Evolutionary conservation across 192 early-diverging fungal genomes (phyloP), one percentile per base, ranked within the genome.

Genomic region (Pilobolus umbonatus): DNA sequence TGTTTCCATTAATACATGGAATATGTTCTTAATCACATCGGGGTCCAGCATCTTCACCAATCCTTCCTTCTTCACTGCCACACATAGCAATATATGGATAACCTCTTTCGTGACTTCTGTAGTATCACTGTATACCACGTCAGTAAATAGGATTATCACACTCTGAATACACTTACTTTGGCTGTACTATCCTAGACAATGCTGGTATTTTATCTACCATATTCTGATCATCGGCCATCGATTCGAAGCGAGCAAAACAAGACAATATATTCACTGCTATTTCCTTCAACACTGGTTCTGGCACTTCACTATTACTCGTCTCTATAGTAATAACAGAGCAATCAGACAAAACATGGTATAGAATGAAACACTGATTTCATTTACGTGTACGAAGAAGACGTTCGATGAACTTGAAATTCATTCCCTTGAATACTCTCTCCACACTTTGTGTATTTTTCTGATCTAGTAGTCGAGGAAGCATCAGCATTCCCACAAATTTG

Each of bases 351-450:
- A n/a, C n/a, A n/a, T n/a, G 9, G 34, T 12, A 36, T 1, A 34
- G 0, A n/a, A n/a, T n/a, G 8, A 19, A 2, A 8, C 22, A 4
- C 25, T 61, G 5, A 32, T 31, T 25, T 11, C 11, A 61, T 45
- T 34, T 76, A 76, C 74, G 48, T 42, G 77, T 66, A 38, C 64
- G 54, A 48, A 81, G 51, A 7, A 81, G 56, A 4, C 80, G 58
- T 46, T 77, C 73, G 31, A 81, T 55, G 54, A 81, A 81, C 21
- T 49, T 65, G 57, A 78, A 81, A 50, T 79, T 68, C 73, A 81
- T 79, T 5, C 55, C 64, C 17, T 72, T 62, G 64, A 75, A 79
- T 0, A 70, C 70, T 34, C 60, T 60, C 39, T 44, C 43, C 11
- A 81, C 44, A n/a, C 39, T 45, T 4, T 48, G 60, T 10, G 47